Conservation (phyloP, 352 stramenopile species). For the Globisporangium irregulare region DNA sequence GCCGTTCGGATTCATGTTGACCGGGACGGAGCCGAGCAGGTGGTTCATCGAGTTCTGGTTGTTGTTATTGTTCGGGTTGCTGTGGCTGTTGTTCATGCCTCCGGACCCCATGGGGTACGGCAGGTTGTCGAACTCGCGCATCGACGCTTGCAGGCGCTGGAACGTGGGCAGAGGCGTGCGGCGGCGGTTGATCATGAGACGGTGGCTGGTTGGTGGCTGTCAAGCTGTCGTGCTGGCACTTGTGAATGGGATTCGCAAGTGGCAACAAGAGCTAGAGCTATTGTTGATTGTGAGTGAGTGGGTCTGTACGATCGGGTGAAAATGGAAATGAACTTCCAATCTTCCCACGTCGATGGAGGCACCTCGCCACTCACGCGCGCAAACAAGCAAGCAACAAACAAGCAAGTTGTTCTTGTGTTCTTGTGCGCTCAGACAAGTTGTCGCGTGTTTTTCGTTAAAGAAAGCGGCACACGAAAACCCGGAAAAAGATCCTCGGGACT, state of each 20-base stretch:
- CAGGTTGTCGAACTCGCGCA: constrained; percentile 40
- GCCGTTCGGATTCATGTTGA: constrained; percentile 11
- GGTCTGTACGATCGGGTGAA: neutral
- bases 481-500: neutral
- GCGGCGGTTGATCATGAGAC: constrained; percentile 47
- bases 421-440: constrained; percentile 2
- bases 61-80: constrained; percentile 16
- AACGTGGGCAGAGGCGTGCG: constrained; percentile 33
- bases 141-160: constrained; percentile 47
- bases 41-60: constrained; percentile 9
- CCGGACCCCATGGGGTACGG: constrained; percentile 19
- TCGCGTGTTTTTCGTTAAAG: constrained; percentile 10
- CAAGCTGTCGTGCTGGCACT: neutral
- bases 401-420: neutral
- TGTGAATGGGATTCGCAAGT: neutral
- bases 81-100: constrained; percentile 10
- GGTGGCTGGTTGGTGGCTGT: neutral
- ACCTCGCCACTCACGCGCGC: neutral
- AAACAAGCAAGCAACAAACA: neutral
- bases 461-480: constrained; percentile 7
- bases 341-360: neutral
- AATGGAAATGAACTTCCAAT: constrained; percentile 10
- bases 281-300: neutral
- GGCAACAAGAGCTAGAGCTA: neutral
- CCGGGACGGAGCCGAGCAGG: constrained; percentile 1